Conservation (phyloP, 2,329 filamentous ascomycete species). For the Aspergillus luchuensis region DNA sequence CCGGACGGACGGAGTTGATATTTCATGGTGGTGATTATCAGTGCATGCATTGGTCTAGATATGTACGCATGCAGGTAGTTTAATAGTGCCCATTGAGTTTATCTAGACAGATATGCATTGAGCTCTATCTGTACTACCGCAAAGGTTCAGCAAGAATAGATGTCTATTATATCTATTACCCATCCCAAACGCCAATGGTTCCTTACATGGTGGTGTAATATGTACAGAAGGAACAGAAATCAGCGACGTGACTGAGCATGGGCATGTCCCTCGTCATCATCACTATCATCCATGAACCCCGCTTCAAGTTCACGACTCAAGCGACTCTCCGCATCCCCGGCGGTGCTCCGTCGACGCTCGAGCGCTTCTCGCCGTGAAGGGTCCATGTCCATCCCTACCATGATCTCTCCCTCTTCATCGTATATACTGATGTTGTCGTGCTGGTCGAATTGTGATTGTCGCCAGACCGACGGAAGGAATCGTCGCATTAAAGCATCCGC, state of each 20-base stretch:
- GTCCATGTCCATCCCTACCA: conserved; percentile 58
- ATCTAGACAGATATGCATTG: too few relatives aligned
- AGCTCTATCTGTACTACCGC: too few relatives aligned
- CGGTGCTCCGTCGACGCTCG: conserved; percentile 47
- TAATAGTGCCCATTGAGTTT: too few relatives aligned
- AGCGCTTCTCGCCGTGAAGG: conserved; percentile 47
- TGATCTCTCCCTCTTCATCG: conserved; percentile 65
- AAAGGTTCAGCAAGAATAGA: too few relatives aligned
- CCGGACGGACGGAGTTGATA: too few relatives aligned
- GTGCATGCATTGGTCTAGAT: background rate
- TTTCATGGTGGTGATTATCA: too few relatives aligned
- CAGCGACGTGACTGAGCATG: conserved; percentile 17
- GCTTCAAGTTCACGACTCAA: conserved; percentile 79
- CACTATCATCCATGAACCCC: conserved; percentile 73
- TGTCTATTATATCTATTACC: background rate
- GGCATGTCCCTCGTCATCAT: conserved; percentile 62
- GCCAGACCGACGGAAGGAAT: conserved; percentile 49
- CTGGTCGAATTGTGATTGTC: conserved; percentile 42
- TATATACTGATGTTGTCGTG: conserved; percentile 61
- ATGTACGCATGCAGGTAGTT: too few relatives aligned
- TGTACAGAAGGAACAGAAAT: conserved; percentile 4
- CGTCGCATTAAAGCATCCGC: conserved; percentile 46
- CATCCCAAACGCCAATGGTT: background rate
- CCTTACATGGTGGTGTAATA: background rate
- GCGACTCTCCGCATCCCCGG: conserved; percentile 51